Evolutionary conservation across 2,329 filamentous ascomycete genomes (phyloP).

Genomic region (Cladosporium sp.): DNA sequence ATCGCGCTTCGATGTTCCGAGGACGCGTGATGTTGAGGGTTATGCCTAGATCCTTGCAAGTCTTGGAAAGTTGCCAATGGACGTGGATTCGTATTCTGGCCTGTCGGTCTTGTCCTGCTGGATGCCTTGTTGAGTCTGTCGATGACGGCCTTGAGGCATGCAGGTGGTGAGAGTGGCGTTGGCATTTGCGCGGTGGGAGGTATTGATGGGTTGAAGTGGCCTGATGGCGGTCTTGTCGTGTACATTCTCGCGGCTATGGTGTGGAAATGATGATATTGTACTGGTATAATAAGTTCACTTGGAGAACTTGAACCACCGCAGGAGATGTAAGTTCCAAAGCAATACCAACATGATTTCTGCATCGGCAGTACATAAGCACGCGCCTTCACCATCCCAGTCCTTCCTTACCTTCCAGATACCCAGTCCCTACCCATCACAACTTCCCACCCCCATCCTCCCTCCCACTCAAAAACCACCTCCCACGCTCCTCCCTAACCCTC

Average conservation of each 20-base stretch:
- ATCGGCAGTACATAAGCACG: too few species aligned
- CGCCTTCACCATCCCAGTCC: too few species aligned
- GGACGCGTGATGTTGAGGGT: too few species aligned
- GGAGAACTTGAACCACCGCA: too few species aligned
- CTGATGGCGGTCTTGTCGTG: too few species aligned
- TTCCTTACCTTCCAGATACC: too few species aligned
- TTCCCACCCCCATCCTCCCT: slow-evolving; percentile 19
- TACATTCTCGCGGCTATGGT: too few species aligned
- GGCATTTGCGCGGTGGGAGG: neutral
- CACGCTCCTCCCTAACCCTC: slow-evolving; percentile 46
- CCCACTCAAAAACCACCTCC: slow-evolving; percentile 31
- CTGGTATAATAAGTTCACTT: too few species aligned
- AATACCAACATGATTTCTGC: too few species aligned
- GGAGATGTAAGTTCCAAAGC: too few species aligned
- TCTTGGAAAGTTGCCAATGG: neutral
- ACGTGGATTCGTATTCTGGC: neutral
- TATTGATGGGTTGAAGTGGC: neutral
- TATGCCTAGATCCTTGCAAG: neutral
- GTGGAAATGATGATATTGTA: too few species aligned
- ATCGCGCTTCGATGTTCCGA: too few species aligned
- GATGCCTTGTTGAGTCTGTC: slow-evolving; percentile 2
- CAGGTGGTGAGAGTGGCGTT: neutral
- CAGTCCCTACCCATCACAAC: neutral
- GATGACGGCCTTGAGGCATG: neutral
- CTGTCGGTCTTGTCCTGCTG: neutral